Conservation (phyloP, 2,329 filamentous ascomycete species). For the Xylariaceae sp. region DNA sequence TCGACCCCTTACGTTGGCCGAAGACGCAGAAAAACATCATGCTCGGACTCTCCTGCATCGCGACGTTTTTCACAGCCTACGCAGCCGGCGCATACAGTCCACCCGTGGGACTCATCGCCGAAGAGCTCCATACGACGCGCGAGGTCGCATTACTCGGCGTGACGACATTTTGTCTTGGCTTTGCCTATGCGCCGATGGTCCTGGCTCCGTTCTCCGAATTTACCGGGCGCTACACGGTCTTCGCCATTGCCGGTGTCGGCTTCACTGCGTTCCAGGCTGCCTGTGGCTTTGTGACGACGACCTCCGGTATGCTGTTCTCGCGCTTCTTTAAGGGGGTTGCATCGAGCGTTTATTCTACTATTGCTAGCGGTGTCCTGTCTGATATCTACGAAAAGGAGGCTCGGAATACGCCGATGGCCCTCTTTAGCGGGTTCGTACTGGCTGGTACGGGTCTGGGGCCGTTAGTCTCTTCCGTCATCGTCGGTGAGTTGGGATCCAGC, state of each 20-base stretch:
- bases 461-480: conserved; percentile 64
- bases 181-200: conserved; percentile 79
- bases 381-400: conserved; percentile 76
- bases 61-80: conserved; percentile 74
- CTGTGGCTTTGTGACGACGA: conserved; percentile 64
- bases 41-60: conserved; percentile 67
- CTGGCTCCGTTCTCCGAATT: conserved; percentile 85
- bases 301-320: conserved; percentile 68
- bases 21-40: conserved; percentile 62
- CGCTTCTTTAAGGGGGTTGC: conserved; percentile 75
- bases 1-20: conserved; percentile 70
- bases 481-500: conserved; percentile 47
- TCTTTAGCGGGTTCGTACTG: conserved; percentile 76
- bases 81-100: conserved; percentile 76
- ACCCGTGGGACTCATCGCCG: conserved; percentile 57
- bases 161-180: conserved; percentile 76
- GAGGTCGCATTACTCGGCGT: conserved; percentile 70
- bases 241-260: conserved; percentile 65
- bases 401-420: conserved; percentile 82
- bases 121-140: conserved; percentile 58
- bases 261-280: conserved; percentile 67
- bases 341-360: conserved; percentile 73
- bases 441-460: conserved; percentile 77
- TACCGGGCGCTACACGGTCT: conserved; percentile 79
- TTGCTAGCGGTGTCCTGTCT: conserved; percentile 86